phyloP scores from a whole-genome alignment of 2,329 filamentous ascomycete genomes.

The Periconia sp. region DNA sequence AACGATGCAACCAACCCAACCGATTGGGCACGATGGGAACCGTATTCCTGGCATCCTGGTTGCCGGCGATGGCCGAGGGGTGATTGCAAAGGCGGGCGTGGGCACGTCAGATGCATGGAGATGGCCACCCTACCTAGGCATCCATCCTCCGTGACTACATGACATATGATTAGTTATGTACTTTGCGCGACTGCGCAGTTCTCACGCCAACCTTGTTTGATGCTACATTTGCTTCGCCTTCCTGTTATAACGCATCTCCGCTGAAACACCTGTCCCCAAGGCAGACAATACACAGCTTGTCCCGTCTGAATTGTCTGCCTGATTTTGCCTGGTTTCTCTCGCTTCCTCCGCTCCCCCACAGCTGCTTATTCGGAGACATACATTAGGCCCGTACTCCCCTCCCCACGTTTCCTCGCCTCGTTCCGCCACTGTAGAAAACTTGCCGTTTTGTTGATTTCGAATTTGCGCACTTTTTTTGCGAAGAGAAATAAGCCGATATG shows the following conservation, averaged over 20 bases:
- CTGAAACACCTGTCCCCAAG: slow-evolving; percentile 1
- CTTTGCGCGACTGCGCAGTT: slow-evolving; percentile 11
- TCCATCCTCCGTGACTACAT: not conserved
- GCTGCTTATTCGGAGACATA: not conserved
- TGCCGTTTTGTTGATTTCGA: not conserved
- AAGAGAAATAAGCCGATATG: not conserved
- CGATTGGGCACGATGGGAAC: slow-evolving; percentile 5
- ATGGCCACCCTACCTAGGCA: not conserved
- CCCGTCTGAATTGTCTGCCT: not conserved
- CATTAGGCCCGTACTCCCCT: not conserved
- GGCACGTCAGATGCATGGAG: not conserved
- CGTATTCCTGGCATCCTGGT: not conserved
- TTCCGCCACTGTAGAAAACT: not conserved
- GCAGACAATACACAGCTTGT: not conserved
- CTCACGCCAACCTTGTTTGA: not conserved
- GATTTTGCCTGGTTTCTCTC: not conserved
- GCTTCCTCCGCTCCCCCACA: not conserved
- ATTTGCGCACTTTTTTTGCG: slow-evolving; percentile 9
- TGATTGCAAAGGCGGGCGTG: not conserved
- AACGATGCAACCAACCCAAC: not conserved
- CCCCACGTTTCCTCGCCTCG: not conserved
- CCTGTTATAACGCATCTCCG: not conserved
- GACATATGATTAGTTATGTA: not conserved
- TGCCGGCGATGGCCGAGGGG: not conserved
- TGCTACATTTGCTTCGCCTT: not conserved